These are phyloP conservation scores for Guadua angustifolia DNA, from an alignment of 176 grass and related monocot genomes.

Conservation along the genomic window DNA sequence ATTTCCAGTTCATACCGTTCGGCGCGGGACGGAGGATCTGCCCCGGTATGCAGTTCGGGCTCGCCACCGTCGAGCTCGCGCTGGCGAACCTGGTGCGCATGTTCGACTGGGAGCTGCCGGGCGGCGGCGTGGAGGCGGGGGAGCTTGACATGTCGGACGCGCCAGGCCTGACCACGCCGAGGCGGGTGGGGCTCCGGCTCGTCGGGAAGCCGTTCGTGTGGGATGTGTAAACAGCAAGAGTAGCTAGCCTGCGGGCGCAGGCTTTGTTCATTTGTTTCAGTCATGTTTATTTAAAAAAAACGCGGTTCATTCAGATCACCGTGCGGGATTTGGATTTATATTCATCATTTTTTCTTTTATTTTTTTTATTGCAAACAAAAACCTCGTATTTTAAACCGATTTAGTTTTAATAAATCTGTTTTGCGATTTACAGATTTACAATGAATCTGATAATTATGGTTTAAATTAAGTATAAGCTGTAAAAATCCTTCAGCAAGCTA, in stretches of 20 bases:
- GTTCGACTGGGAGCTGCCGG: slow-evolving; percentile 64
- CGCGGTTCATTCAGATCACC: no score
- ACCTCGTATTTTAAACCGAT: no score
- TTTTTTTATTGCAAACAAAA: no score
- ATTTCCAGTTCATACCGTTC: slow-evolving; percentile 64
- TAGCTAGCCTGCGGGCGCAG: background rate
- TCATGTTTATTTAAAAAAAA: no score
- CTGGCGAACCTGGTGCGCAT: slow-evolving; percentile 45
- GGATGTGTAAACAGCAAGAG: background rate
- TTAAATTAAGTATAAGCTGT: background rate
- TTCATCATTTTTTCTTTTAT: no score
- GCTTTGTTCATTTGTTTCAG: background rate
- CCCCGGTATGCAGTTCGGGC: slow-evolving; percentile 56
- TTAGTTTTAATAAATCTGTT: no score
- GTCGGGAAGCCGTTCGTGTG: background rate
- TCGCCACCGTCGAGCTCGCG: slow-evolving; percentile 52
- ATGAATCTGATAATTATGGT: background rate
- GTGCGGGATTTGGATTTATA: no score
- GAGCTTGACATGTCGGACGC: slow-evolving; percentile 58
- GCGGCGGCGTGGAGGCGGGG: slow-evolving; percentile 1
- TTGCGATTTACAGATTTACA: no score
- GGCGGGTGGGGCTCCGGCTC: slow-evolving; percentile 38
- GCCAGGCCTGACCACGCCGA: slow-evolving; percentile 19
- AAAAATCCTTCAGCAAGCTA: background rate
- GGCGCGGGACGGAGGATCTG: slow-evolving; percentile 52